phyloP scores from a whole-genome alignment of 768 basidiomycete genomes.

The Rhodotorula paludigena region DNA sequence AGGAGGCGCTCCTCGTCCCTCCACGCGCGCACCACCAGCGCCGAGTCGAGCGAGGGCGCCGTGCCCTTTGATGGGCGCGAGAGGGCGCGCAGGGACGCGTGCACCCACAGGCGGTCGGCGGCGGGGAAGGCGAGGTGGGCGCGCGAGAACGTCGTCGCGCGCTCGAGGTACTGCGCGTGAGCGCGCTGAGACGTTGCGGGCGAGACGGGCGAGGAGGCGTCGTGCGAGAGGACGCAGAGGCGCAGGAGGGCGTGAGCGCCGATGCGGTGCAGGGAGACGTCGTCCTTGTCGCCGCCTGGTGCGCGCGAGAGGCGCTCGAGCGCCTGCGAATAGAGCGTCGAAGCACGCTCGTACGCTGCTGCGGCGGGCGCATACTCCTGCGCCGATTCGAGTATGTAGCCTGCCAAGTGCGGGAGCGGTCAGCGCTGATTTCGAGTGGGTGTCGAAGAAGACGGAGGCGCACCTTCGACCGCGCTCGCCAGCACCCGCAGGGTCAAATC shows the following conservation, averaged over 20 bases:
- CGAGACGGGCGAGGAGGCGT: background rate
- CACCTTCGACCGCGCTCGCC: conserved; percentile 15
- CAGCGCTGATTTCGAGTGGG: background rate
- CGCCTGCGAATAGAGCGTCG: background rate
- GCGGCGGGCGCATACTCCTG: background rate
- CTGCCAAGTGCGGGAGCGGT: background rate
- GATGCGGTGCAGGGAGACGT: conserved; percentile 19
- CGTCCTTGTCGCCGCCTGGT: background rate
- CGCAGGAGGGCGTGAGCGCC: conserved; percentile 23
- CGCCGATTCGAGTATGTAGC: conserved; percentile 4
- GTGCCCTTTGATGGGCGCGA: no score
- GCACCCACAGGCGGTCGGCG: conserved; percentile 3
- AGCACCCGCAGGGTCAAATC: conserved; percentile 24
- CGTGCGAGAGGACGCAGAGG: background rate
- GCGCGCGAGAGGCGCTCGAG: background rate
- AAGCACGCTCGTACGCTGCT: background rate
- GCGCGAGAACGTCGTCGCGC: background rate
- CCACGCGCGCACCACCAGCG: background rate
- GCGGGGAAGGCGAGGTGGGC: conserved; percentile 2
- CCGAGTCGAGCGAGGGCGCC: background rate
- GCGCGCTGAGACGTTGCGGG: background rate
- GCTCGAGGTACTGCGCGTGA: conserved; percentile 29
- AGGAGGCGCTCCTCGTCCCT: conserved; percentile 25
- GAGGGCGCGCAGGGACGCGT: conserved; percentile 19
- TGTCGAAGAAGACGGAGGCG: background rate